Evolutionary conservation across 306 rosid genomes (phyloP).

Genomic region (Astragalus glycyphyllos): DNA sequence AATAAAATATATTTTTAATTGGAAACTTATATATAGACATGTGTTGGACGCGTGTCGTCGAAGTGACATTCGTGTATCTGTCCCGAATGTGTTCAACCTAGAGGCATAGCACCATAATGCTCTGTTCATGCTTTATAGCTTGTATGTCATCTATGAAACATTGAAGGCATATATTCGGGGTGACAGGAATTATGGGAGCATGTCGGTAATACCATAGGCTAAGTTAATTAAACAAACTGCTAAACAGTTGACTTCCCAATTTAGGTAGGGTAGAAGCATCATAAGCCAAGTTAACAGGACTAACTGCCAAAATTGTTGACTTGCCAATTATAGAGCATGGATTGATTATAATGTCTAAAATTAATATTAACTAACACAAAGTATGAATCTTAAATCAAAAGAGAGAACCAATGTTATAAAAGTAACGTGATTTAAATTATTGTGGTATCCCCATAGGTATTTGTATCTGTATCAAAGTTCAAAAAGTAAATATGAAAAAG

Average conservation of each 20-base stretch:
- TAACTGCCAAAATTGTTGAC: conserved; percentile 32
- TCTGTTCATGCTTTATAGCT: neutral
- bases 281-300: conserved; percentile 17
- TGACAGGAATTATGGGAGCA: neutral
- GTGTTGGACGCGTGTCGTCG: neutral
- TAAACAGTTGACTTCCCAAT: neutral
- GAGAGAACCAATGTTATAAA: conserved; percentile 1
- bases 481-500: neutral
- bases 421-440: neutral
- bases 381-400: conserved; percentile 12
- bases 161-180: neutral
- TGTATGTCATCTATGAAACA: conserved; percentile 4
- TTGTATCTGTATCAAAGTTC: conserved; percentile 15
- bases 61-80: neutral
- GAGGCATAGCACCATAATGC: conserved; percentile 4
- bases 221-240: conserved; percentile 17
- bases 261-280: neutral
- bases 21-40: neutral
- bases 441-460: neutral
- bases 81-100: neutral
- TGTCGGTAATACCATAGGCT: neutral
- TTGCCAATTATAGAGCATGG: neutral
- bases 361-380: neutral
- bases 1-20: neutral
- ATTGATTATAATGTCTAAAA: neutral